Evolutionary conservation across 768 basidiomycete genomes (phyloP).

Genomic region (Collybiopsis luxurians): DNA sequence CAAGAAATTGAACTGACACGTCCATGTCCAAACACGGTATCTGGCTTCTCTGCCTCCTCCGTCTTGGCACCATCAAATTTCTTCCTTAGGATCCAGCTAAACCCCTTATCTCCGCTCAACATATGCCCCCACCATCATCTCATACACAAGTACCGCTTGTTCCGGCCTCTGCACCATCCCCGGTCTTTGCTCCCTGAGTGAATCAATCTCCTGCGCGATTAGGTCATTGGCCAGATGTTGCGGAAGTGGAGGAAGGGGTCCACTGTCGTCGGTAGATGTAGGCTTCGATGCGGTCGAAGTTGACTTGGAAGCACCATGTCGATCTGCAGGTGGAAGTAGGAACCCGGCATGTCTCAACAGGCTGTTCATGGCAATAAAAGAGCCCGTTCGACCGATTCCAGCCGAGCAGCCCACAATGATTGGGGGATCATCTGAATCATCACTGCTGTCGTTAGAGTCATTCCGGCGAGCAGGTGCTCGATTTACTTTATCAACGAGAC

Average conservation of each 20-base stretch:
- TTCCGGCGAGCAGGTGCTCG: conserved; percentile 10
- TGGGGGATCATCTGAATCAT: conserved; percentile 60
- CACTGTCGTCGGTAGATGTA: conserved; percentile 25
- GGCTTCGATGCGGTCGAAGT: background rate
- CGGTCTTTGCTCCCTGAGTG: conserved; percentile 74
- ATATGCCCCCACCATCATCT: conserved; percentile 35
- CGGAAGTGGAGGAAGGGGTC: conserved; percentile 57
- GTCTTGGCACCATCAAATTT: no score
- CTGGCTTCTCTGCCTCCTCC: no score
- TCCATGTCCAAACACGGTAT: no score
- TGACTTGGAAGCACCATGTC: background rate
- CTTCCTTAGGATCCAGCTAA: no score
- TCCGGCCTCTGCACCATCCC: conserved; percentile 78
- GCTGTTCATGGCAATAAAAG: conserved; percentile 80
- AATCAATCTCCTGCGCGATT: conserved; percentile 72
- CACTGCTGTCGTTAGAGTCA: background rate
- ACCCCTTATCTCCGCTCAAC: background rate
- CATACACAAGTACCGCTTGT: conserved; percentile 65
- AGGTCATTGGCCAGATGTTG: conserved; percentile 47
- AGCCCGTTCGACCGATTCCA: conserved; percentile 83
- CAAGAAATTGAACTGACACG: no score
- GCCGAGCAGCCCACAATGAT: conserved; percentile 85
- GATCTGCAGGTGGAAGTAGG: conserved; percentile 32
- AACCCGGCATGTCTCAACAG: conserved; percentile 63
- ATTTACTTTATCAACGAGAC: conserved; percentile 64